Base-by-base conservation (phyloP, 139 green algal species). In the Volvox reticuliferus region DNA sequence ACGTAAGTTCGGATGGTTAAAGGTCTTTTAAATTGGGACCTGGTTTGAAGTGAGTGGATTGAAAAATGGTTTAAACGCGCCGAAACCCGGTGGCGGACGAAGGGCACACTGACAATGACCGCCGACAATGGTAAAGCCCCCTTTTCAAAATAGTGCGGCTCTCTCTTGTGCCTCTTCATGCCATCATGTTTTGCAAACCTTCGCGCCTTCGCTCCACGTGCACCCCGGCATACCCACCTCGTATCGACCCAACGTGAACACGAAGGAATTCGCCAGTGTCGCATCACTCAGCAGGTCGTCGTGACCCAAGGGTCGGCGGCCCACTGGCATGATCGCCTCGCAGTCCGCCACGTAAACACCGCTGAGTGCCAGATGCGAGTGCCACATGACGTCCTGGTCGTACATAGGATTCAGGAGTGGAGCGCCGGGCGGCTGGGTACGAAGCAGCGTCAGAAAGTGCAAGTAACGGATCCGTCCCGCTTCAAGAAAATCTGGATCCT, bases 331-430 rank as follows among this genome's bases (percentile, higher is more conserved):
- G 20, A 89, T 18, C 28, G 85, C 85, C 36, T 13, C 28, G 37
- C 69, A 82, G 85, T 82, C 69, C 28, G 37, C 37, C 6, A 30
- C 69, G 85, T 89, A 89, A 30, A 17, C 69, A 30, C 28, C 69
- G 37, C 37, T 82, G 17, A 89, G 28, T 12, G 85, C 85, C 68
- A 89, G 65, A 65, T 89, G 83, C 3, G 83, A 35, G 83, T 89
- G 83, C 83, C 83, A 89, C 85, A 89, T 61, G 2, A 82, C 22
- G 19, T 89, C 85, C 6, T 81, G 78, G 69, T 89, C 85, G 69
- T 89, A 89, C 85, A 89, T 89, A 24, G 85, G 85, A 26, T 73
- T 50, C 3, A 62, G n/a, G 22, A 61, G 6, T 12, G 69, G 19
- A 26, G 44, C 44, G n/a, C 16, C 69, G 0, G 85, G 85, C 33